These are phyloP conservation scores for Pichia sp. DNA, from an alignment of 1,139 yeast species.

Conservation along the genomic window DNA sequence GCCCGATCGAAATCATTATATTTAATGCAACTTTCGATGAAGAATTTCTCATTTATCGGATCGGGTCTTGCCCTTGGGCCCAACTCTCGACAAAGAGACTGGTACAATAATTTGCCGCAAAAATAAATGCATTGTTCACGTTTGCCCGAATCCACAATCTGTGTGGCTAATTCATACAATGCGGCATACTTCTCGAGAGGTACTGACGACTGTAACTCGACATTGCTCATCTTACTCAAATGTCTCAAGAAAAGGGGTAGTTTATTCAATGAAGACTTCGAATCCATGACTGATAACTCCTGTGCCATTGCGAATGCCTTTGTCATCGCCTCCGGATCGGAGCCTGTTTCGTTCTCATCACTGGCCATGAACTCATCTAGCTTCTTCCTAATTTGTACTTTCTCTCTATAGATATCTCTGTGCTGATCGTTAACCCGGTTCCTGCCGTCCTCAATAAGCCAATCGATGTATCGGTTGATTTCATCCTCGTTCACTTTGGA, in stretches of 20 bases:
- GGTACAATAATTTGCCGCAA: conserved; percentile 31
- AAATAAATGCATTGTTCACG: conserved; percentile 28
- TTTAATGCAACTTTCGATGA: conserved; percentile 29
- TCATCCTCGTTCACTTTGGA: conserved; percentile 22
- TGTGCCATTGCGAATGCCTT: conserved; percentile 24
- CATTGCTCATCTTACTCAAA: conserved; percentile 20
- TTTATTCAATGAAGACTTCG: conserved; percentile 22
- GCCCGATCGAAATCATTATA: conserved; percentile 24
- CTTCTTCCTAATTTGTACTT: conserved; percentile 5
- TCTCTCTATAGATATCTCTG: conserved; percentile 3
- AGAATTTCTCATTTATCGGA: conserved; percentile 33
- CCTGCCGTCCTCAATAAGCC: conserved; percentile 27
- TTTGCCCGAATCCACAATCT: conserved; percentile 22
- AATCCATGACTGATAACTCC: conserved; percentile 20
- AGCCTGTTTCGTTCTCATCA: neutral
- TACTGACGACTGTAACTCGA: conserved; percentile 19
- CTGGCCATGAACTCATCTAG: conserved; percentile 9
- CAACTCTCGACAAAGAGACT: conserved; percentile 12
- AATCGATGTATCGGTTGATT: conserved; percentile 24
- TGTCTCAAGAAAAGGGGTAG: conserved; percentile 25
- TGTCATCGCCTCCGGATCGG: conserved; percentile 18
- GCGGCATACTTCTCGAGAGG: conserved; percentile 24
- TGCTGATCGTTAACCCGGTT: conserved; percentile 17
- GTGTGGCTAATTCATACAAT: conserved; percentile 29
- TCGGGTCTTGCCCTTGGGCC: conserved; percentile 31